Conservation (phyloP, 1,284 basidiomycete species). For the Malassezia slooffiae region DNA sequence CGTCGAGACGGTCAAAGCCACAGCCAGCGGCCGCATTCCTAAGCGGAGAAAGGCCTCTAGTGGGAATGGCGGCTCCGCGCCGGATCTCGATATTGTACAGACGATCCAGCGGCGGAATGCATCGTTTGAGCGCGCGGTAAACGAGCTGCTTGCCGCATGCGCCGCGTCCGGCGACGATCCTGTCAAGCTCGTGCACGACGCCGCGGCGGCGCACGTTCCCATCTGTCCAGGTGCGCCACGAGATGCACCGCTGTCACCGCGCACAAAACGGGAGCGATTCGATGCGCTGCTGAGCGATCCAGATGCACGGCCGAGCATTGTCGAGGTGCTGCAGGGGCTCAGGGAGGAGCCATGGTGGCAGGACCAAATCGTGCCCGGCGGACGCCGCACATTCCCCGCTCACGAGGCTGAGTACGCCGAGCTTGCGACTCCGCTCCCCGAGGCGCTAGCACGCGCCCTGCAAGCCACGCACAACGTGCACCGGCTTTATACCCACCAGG, state of each 20-base stretch:
- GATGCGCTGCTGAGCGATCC: slow-evolving; percentile 33
- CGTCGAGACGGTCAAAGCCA: slow-evolving; percentile 21
- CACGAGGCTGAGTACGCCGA: slow-evolving; percentile 22
- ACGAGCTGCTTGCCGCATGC: slow-evolving; percentile 37
- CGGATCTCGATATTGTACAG: background rate
- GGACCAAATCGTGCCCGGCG: slow-evolving; percentile 44
- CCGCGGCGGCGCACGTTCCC: slow-evolving; percentile 37
- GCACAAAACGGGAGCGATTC: slow-evolving; percentile 33
- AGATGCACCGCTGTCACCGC: slow-evolving; percentile 19
- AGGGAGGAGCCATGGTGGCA: slow-evolving; percentile 35
- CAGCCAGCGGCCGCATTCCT: slow-evolving; percentile 1
- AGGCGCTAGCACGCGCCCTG: slow-evolving; percentile 56
- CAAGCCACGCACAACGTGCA: slow-evolving; percentile 57
- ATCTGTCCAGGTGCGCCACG: slow-evolving; percentile 21
- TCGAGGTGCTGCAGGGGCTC: slow-evolving; percentile 31
- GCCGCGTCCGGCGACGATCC: slow-evolving; percentile 31
- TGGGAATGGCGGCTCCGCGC: no score
- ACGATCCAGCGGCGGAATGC: slow-evolving; percentile 37
- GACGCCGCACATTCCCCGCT: slow-evolving; percentile 30
- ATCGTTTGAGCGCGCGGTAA: slow-evolving; percentile 40
- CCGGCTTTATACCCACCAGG: slow-evolving; percentile 67
- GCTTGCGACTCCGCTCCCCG: slow-evolving; percentile 25
- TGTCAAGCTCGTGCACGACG: slow-evolving; percentile 31
- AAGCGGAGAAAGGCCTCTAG: background rate
- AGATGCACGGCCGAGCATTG: slow-evolving; percentile 26